Evolutionary conservation across 257 asterid species (phyloP).

Genomic region (Capsicum pubescens): DNA sequence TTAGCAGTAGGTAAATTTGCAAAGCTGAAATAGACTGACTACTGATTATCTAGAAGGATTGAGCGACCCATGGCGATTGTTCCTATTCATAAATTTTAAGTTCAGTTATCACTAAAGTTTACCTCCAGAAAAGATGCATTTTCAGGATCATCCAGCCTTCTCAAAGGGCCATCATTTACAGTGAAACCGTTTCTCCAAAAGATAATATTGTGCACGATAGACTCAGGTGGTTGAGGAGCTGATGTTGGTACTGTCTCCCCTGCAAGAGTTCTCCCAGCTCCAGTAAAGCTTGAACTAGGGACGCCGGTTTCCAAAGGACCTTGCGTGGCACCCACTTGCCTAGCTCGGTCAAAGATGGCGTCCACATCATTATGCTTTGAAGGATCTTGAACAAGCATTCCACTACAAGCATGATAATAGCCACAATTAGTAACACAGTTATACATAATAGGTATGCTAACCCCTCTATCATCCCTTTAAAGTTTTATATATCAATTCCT

Average conservation of each 20-base stretch:
- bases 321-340: slow-evolving; percentile 74
- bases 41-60: background rate
- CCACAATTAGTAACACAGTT: slow-evolving; percentile 24
- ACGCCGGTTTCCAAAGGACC: slow-evolving; percentile 62
- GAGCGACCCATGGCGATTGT: background rate
- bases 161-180: slow-evolving; percentile 87
- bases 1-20: background rate
- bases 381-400: slow-evolving; percentile 76
- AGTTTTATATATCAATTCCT: background rate
- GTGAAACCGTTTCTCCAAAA: slow-evolving; percentile 99
- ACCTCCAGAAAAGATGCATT: slow-evolving; percentile 90
- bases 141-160: slow-evolving; percentile 94
- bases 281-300: slow-evolving; percentile 82
- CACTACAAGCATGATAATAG: slow-evolving; percentile 54
- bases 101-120: slow-evolving; percentile 25
- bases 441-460: background rate
- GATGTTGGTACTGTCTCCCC: slow-evolving; percentile 66
- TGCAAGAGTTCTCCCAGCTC: slow-evolving; percentile 81
- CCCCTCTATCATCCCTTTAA: background rate
- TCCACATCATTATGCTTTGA: slow-evolving; percentile 55
- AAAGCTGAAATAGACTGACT: background rate
- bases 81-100: slow-evolving; percentile 3
- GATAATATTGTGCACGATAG: slow-evolving; percentile 77
- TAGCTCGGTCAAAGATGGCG: slow-evolving; percentile 54
- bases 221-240: slow-evolving; percentile 77